Conservation (phyloP, 805 yeast genomes). For the Hyphopichia homilentoma region DNA sequence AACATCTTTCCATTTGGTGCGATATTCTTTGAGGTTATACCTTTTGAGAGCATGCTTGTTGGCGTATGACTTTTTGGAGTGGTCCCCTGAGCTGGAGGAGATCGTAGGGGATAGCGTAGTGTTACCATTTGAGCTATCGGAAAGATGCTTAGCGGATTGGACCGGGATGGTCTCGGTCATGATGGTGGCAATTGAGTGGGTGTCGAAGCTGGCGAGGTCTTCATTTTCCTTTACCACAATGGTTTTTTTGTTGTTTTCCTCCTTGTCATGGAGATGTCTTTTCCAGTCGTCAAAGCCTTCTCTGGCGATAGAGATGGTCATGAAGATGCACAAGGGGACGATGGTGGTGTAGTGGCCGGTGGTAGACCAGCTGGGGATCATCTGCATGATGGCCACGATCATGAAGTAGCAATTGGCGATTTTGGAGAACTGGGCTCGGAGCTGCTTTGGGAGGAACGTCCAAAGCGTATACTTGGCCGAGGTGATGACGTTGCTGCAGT, state of each 20-base stretch:
- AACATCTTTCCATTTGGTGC: constrained; percentile 65
- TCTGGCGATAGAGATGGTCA: constrained; percentile 82
- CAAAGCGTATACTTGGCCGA: constrained; percentile 82
- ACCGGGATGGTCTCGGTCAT: constrained; percentile 34
- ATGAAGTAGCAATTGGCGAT: constrained; percentile 89
- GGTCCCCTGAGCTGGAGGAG: constrained; percentile 4
- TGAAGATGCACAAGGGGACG: constrained; percentile 80
- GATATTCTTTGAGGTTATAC: constrained; percentile 31
- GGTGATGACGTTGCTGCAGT: constrained; percentile 65
- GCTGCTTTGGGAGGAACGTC: constrained; percentile 83
- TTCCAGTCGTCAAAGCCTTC: constrained; percentile 94
- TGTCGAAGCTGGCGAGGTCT: constrained; percentile 25
- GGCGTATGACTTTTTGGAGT: constrained; percentile 8
- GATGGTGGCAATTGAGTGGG: constrained; percentile 36
- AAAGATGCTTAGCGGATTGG: neutral
- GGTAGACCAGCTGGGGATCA: constrained; percentile 97
- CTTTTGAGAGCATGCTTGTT: constrained; percentile 17
- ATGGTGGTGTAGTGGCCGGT: constrained; percentile 95
- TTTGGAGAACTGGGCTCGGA: constrained; percentile 88
- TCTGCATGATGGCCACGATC: constrained; percentile 85
- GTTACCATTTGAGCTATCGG: constrained; percentile 5
- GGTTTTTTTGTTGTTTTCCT: constrained; percentile 60
- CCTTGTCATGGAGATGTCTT: constrained; percentile 79
- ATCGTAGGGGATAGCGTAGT: constrained; percentile 1
- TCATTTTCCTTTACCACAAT: constrained; percentile 29